Percentiles rank a stretch among this genome's conserved stretches.
These are phyloP conservation scores for Tulasnella sp. DNA, from an alignment of 768 basidiomycete species.

Conservation along the genomic window DNA sequence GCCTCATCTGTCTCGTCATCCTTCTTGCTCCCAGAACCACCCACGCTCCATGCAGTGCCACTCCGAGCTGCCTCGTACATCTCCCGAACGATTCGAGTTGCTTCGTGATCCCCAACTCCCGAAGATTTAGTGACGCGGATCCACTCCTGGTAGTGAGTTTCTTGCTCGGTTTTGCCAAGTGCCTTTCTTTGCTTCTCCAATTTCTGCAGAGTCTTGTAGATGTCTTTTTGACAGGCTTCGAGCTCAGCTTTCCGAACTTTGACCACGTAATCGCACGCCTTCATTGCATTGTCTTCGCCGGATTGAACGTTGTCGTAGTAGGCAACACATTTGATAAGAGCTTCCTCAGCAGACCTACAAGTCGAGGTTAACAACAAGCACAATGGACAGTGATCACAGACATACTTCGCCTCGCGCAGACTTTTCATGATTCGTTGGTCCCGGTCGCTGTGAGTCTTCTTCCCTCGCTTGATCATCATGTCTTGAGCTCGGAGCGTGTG, in stretches of 20 bases:
- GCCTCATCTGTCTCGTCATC: slow-evolving; percentile 26
- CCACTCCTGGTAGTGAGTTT: slow-evolving; percentile 74
- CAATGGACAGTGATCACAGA: slow-evolving; percentile 22
- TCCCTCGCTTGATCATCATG: slow-evolving; percentile 67
- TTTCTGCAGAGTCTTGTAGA: slow-evolving; percentile 59
- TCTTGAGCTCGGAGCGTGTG: slow-evolving; percentile 88
- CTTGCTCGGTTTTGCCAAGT: slow-evolving; percentile 53
- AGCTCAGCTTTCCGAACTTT: slow-evolving; percentile 73
- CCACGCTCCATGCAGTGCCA: slow-evolving; percentile 42
- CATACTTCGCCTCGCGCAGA: slow-evolving; percentile 84
- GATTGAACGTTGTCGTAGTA: slow-evolving; percentile 77
- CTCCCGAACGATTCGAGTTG: slow-evolving; percentile 54
- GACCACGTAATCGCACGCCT: slow-evolving; percentile 90
- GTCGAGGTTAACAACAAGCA: slow-evolving; percentile 15
- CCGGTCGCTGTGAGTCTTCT: slow-evolving; percentile 70
- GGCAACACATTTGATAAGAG: slow-evolving; percentile 89
- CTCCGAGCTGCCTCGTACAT: slow-evolving; percentile 47
- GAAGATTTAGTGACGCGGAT: slow-evolving; percentile 57
- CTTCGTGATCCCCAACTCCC: slow-evolving; percentile 75
- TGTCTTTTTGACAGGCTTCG: slow-evolving; percentile 70
- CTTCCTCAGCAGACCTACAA: slow-evolving; percentile 79
- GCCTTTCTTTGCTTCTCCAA: slow-evolving; percentile 66
- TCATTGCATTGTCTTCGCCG: slow-evolving; percentile 68
- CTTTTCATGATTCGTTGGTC: slow-evolving; percentile 80
- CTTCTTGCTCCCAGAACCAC: slow-evolving; percentile 10